These are phyloP conservation scores for Candida bentonensis DNA, from an alignment of 805 yeast species.

Conservation along the genomic window DNA sequence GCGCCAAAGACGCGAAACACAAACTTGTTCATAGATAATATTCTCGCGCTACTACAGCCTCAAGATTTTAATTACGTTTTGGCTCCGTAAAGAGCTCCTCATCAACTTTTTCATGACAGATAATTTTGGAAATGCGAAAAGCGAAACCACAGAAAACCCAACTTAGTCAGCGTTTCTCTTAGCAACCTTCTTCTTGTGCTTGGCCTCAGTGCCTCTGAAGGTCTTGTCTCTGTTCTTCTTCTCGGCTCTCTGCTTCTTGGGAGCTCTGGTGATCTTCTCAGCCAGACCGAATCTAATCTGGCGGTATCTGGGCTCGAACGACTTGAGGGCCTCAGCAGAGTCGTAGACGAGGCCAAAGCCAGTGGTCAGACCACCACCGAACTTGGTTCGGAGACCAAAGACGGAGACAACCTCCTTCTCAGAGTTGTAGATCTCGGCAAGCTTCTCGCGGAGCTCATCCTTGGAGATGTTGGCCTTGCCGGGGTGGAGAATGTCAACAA, in stretches of 20 bases:
- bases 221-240: conserved; percentile 99
- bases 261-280: conserved; percentile 87
- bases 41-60: background rate
- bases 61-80: conserved; percentile 1
- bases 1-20: no score
- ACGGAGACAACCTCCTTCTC: conserved; percentile 92
- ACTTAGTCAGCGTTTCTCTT: conserved; percentile 7
- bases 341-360: conserved; percentile 99
- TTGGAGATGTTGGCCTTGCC: conserved; percentile 98
- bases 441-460: conserved; percentile 95
- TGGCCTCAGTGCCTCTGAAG: conserved; percentile 95
- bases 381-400: conserved; percentile 98
- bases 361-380: conserved; percentile 99
- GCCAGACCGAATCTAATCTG: conserved; percentile 98
- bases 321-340: conserved; percentile 94
- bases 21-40: background rate
- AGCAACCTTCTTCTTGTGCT: conserved; percentile 55
- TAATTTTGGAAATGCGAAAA: background rate
- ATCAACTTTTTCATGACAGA: background rate
- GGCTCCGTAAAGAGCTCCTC: background rate
- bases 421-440: conserved; percentile 78
- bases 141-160: background rate
- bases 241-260: conserved; percentile 99
- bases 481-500: conserved; percentile 98
- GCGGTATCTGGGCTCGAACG: conserved; percentile 98